Evolutionary conservation across 1,284 basidiomycete genomes (phyloP), one percentile per base, ranked within the genome.

Genomic region (Porogramme epimiltina): DNA sequence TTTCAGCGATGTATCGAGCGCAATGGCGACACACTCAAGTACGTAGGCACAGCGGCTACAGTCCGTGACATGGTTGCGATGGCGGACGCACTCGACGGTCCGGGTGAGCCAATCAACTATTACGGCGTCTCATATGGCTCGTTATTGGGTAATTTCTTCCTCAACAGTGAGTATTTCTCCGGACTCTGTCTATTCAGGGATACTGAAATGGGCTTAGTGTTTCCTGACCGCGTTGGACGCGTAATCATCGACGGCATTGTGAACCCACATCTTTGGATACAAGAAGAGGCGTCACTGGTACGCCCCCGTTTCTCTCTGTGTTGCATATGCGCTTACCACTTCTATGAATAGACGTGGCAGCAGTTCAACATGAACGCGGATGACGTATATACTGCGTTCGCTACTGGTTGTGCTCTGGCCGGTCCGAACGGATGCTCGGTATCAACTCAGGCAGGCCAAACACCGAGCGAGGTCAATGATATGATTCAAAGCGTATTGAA

Each of bases 121-220:
- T 26, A 36, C 6, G 60, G 60, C 0, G 20, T 53, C 4, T 58
- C 53, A 13, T 57, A 60, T 25, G 58, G 58, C 3, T 49, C 58
- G 0, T 5, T 60, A 1, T 19, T 62, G 4, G 60, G 58, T 6
- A 33, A 49, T 6, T 56, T 52, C 47, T 38, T 62, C 6, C 40
- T 62, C 11, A 54, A 62, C 20, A 62, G 60, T 58, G 33, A 52
- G 60, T 33, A 5, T 18, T n/a, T n/a, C n/a, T n/a, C n/a, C n/a
- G n/a, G n/a, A n/a, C n/a, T n/a, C n/a, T n/a, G n/a, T n/a, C n/a
- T n/a, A n/a, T n/a, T n/a, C n/a, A n/a, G n/a, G n/a, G n/a, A n/a
- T n/a, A n/a, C n/a, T n/a, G n/a, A n/a, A n/a, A n/a, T n/a, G n/a
- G n/a, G n/a, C n/a, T n/a, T n/a, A n/a, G n/a, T n/a, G n/a, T n/a